Conservation (phyloP, 495 filamentous ascomycete species). For the Cercophora sp. region DNA sequence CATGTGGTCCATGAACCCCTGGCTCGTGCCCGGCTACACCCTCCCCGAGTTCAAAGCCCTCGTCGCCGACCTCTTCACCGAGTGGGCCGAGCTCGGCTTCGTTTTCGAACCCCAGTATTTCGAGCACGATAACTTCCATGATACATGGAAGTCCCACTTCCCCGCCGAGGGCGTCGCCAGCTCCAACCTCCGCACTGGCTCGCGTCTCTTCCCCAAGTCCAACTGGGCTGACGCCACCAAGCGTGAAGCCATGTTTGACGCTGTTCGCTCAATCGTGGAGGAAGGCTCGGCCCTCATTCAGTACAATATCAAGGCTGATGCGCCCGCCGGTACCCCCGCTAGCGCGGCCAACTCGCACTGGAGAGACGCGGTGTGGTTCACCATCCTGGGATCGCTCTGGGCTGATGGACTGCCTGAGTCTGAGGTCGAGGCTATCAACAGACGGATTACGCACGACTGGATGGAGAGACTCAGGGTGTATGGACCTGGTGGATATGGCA, state of each 20-base stretch:
- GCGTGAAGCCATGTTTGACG: slow-evolving; percentile 20
- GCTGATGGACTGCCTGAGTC: neutral
- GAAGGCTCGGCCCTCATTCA: slow-evolving; percentile 19
- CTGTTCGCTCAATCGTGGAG: slow-evolving; percentile 17
- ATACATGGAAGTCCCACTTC: slow-evolving; percentile 18
- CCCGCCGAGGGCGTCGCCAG: slow-evolving; percentile 16
- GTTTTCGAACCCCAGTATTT: slow-evolving; percentile 24
- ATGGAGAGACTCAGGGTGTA: slow-evolving; percentile 10
- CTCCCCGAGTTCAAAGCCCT: slow-evolving; percentile 23
- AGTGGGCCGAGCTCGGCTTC: slow-evolving; percentile 34
- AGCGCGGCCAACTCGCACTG: slow-evolving; percentile 1
- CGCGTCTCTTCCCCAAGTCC: slow-evolving; percentile 36
- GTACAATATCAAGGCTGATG: slow-evolving; percentile 20
- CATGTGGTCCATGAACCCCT: slow-evolving; percentile 19
- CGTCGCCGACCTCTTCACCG: slow-evolving; percentile 35
- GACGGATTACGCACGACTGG: slow-evolving; percentile 29
- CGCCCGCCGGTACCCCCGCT: neutral
- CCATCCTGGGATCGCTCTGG: neutral
- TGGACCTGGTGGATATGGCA: slow-evolving; percentile 41
- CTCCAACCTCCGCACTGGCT: slow-evolving; percentile 30
- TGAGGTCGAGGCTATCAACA: neutral
- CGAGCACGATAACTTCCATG: slow-evolving; percentile 19
- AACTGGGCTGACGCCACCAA: slow-evolving; percentile 27
- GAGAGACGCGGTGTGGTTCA: neutral
- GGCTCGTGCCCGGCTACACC: slow-evolving; percentile 18